Percentiles rank a stretch among this genome's conserved stretches.
These are phyloP conservation scores for Ustilago xerochloae DNA, from an alignment of 1,284 basidiomycete species.

Conservation along the genomic window DNA sequence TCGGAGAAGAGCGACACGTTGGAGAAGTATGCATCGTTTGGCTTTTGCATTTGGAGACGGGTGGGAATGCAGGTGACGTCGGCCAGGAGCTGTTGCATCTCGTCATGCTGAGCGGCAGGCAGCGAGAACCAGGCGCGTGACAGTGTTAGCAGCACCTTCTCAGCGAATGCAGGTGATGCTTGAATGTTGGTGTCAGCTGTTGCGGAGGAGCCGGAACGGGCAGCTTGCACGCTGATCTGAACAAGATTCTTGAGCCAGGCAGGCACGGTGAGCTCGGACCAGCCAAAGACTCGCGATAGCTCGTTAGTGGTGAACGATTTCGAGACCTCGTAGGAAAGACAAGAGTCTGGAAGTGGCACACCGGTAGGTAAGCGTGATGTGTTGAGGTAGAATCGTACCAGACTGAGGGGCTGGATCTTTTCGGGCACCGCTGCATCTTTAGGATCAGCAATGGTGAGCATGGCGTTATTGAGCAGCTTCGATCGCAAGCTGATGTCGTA, in stretches of 20 bases:
- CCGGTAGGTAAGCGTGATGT: slow-evolving; percentile 80
- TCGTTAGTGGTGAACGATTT: slow-evolving; percentile 72
- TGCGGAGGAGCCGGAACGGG: slow-evolving; percentile 63
- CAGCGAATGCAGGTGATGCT: slow-evolving; percentile 80
- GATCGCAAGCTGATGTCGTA: slow-evolving; percentile 62
- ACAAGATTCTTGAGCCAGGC: slow-evolving; percentile 81
- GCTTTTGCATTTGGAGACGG: slow-evolving; percentile 78
- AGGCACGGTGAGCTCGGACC: slow-evolving; percentile 81
- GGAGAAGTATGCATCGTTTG: slow-evolving; percentile 85
- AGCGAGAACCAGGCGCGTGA: slow-evolving; percentile 82
- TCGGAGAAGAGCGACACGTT: slow-evolving; percentile 89
- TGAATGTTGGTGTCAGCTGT: slow-evolving; percentile 76
- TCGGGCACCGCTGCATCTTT: slow-evolving; percentile 22
- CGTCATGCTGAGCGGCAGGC: slow-evolving; percentile 74
- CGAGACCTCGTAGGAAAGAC: slow-evolving; percentile 79
- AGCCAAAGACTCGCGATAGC: slow-evolving; percentile 72
- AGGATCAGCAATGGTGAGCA: slow-evolving; percentile 47
- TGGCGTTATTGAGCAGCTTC: slow-evolving; percentile 61
- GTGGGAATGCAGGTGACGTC: slow-evolving; percentile 85
- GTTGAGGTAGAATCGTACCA: slow-evolving; percentile 81
- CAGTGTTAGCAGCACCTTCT: slow-evolving; percentile 80
- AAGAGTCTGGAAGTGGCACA: slow-evolving; percentile 81
- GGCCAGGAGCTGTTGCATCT: slow-evolving; percentile 75
- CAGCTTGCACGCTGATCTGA: slow-evolving; percentile 69
- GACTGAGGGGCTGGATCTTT: slow-evolving; percentile 71